phyloP scores from a whole-genome alignment of 176 grass and related monocot genomes.

The Juncus effusus region DNA sequence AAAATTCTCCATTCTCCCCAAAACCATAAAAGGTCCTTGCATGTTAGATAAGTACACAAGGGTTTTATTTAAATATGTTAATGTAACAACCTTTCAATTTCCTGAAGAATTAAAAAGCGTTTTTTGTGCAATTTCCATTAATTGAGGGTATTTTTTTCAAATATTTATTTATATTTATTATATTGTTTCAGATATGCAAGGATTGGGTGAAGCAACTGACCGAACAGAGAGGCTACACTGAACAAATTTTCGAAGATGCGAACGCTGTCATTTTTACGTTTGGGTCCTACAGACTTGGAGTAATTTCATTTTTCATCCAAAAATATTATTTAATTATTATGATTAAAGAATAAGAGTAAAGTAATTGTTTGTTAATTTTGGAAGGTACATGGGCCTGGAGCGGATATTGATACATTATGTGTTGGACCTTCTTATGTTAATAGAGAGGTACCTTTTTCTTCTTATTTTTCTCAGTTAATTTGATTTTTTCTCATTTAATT shows the following conservation, averaged over 20 bases:
- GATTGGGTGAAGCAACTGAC: constrained; percentile 90
- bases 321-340: neutral
- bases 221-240: constrained; percentile 76
- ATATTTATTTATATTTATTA: constrained; percentile 8
- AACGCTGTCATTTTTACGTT: constrained; percentile 96
- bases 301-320: constrained; percentile 25
- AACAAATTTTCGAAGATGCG: constrained; percentile 89
- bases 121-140: no score
- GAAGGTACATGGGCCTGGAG: constrained; percentile 90
- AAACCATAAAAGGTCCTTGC: no score
- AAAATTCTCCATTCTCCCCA: neutral
- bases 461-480: neutral
- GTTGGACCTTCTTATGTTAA: constrained; percentile 97
- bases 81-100: neutral
- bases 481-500: neutral
- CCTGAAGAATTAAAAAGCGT: no score
- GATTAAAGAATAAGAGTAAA: neutral
- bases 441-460: constrained; percentile 56
- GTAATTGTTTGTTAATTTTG: constrained; percentile 6
- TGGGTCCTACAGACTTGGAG: constrained; percentile 88
- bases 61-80: neutral
- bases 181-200: constrained; percentile 58
- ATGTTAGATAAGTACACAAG: neutral
- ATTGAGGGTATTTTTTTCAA: neutral
- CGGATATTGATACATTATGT: constrained; percentile 95